These are phyloP conservation scores for Lipomyces orientalis DNA, from an alignment of 805 yeast species.

Conservation along the genomic window DNA sequence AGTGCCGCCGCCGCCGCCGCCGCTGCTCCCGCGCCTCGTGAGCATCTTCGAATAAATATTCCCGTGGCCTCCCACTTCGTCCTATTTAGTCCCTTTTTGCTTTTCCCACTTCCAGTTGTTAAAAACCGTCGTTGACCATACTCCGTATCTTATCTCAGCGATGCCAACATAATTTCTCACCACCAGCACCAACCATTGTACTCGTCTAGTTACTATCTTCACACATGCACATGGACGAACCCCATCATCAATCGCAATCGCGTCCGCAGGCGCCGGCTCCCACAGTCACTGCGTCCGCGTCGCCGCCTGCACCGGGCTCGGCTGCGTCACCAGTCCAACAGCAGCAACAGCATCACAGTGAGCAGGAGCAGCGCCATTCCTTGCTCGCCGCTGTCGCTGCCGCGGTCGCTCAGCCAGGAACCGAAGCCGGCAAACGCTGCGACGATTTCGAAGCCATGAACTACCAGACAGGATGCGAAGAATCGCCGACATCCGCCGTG, in stretches of 20 bases:
- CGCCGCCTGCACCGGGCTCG: slow-evolving; percentile 3
- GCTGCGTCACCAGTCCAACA: slow-evolving; percentile 2
- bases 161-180: neutral
- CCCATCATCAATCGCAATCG: slow-evolving; percentile 9
- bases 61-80: neutral
- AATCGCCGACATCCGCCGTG: slow-evolving; percentile 15
- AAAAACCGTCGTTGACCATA: too few species aligned
- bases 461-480: slow-evolving; percentile 22
- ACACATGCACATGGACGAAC: slow-evolving; percentile 5
- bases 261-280: slow-evolving; percentile 13
- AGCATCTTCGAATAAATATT: neutral
- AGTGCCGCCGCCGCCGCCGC: slow-evolving; percentile 3
- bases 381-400: slow-evolving; percentile 21
- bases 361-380: slow-evolving; percentile 22
- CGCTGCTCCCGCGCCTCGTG: slow-evolving; percentile 4
- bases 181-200: neutral
- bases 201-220: neutral
- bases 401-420: slow-evolving; percentile 22
- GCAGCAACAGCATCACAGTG: slow-evolving; percentile 17
- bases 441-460: slow-evolving; percentile 9
- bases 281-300: slow-evolving; percentile 13
- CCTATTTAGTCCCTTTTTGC: slow-evolving; percentile 7
- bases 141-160: slow-evolving; percentile 1
- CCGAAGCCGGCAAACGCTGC: slow-evolving; percentile 10
- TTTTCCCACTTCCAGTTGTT: neutral